Base-by-base conservation (phyloP, 2,329 filamentous ascomycete species). In the Chrysoporthe austroafricana region DNA sequence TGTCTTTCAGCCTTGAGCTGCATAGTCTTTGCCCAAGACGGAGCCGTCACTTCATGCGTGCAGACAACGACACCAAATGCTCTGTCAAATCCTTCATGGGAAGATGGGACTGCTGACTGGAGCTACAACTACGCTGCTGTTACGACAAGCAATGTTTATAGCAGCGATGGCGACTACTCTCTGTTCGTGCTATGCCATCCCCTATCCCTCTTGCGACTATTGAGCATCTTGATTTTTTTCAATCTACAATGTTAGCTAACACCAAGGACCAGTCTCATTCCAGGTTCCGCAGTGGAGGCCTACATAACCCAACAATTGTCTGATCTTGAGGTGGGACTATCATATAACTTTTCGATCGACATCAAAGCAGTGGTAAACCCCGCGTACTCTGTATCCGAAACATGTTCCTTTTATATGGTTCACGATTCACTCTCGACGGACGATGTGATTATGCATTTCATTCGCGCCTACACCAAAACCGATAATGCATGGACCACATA, bases 61-160 rank as follows among this genome's bases (percentile, higher is more conserved):
- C 9, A 34, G 42, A 18, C 21, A 7, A 32, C 58, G 42, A 4
- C 13, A 6, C 18, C 18, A 3, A 61, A 61, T 61, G 58, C 42
- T 26, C 34, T 61, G 3, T 9, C 58, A 9, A 61, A 61, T 32
- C 58, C 58, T 14, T 61, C 58, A n/a, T 61, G 58, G 58, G 58
- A 61, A 44, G 58, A 61, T 21, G 58, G 36, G 2, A 61, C 36
- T 4, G 7, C 58, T 8, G 58, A 8, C 42, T 61, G 58, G 58
- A 44, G 0, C n/a, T 61, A 61, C 32, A 9, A n/a, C 16, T 5
- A 4, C 42, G 8, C 42, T 4, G 26, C 8, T 21, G 16, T 18
- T 26, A 26, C 36, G 2, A 61, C 58, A n/a, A 61, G 16, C 7
- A 26, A 46, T 44, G 58, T 42, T 32, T 61, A 61, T 16, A 43